Conservation (phyloP, 2,329 filamentous ascomycete genomes). For the Alternaria consortialis region DNA sequence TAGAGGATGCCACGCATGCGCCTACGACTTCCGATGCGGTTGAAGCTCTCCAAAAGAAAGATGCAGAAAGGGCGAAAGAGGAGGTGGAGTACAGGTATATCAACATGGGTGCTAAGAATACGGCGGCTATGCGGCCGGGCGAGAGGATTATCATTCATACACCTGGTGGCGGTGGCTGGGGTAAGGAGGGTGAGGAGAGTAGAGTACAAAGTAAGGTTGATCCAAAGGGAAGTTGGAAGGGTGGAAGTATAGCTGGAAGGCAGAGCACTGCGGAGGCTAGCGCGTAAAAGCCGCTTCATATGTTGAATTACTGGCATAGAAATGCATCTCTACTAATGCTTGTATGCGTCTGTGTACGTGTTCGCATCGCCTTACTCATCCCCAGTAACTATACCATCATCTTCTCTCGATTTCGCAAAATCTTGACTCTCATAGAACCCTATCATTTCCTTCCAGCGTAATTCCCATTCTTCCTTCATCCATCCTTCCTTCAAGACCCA, state of each 20-base stretch:
- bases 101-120: conserved; percentile 82
- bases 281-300: conserved; percentile 16
- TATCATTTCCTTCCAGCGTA: conserved; percentile 38
- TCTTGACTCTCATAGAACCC: conserved; percentile 34
- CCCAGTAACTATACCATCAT: conserved; percentile 14
- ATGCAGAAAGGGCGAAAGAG: conserved; percentile 46
- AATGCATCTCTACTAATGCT: background rate
- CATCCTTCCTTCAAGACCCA: conserved; percentile 33
- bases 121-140: conserved; percentile 76
- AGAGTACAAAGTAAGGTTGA: conserved; percentile 63
- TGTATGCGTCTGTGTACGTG: background rate
- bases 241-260: conserved; percentile 65
- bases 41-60: conserved; percentile 37
- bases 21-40: conserved; percentile 62
- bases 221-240: conserved; percentile 66
- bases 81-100: conserved; percentile 68
- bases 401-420: conserved; percentile 25
- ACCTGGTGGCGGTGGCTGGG: conserved; percentile 83
- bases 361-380: background rate
- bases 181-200: conserved; percentile 66
- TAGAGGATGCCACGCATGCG: conserved; percentile 33
- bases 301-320: background rate
- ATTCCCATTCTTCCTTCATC: conserved; percentile 39
- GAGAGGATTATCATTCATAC: conserved; percentile 81
- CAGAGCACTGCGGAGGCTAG: conserved; percentile 62